Base-by-base conservation (phyloP, 2,329 filamentous ascomycete species). In the Sporothrix pallida region DNA sequence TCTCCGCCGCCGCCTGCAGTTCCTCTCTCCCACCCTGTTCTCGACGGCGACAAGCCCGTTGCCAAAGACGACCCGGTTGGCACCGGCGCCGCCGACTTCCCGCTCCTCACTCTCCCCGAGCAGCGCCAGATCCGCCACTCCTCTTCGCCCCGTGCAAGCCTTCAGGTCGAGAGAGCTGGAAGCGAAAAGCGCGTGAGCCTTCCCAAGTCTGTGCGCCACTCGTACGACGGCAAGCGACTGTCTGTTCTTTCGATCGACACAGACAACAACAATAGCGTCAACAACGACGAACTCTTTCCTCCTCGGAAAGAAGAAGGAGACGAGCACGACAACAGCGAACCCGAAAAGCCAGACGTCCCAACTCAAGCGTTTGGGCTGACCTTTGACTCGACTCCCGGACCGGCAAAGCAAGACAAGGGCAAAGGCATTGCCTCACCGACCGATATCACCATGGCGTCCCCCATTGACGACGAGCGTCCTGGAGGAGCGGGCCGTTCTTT, bases 1-100 rank as follows among this genome's bases (percentile, higher is more conserved):
- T 86, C 86, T 17, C 87, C 88, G 17, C 86, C 85, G 6, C 86
- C 85, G 52, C 87, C 87, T 12, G 77, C 86, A 6, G 80, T 89
- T 9, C 87, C 86, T 15, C 81, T 89, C 48, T 80, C 81, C 17
- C 84, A 86, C 71, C 85, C 86, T 9, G 67, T 60, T 1, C 71
- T 76, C 62, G 26, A 76, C 70, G 56, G 20, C 50, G 77, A 80
- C 31, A 80, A 86, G 70, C 81, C 83, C 76, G 76, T 80, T 42
- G 81, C 80, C 15, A 78, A 80, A 74, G 77, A 82, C 77, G 83
- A 86, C 71, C 81, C 81, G 26, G 75, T 79, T 70, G 81, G 80
- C 71, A 80, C 82, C 60, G 82, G 82, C 17, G 81, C 84, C 20
- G 83, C 84, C 77, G 83, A 87, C 73, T 85, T 84, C 73, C 87